Conservation (phyloP, 495 filamentous ascomycete species). For the Geopyxis carbonaria region DNA sequence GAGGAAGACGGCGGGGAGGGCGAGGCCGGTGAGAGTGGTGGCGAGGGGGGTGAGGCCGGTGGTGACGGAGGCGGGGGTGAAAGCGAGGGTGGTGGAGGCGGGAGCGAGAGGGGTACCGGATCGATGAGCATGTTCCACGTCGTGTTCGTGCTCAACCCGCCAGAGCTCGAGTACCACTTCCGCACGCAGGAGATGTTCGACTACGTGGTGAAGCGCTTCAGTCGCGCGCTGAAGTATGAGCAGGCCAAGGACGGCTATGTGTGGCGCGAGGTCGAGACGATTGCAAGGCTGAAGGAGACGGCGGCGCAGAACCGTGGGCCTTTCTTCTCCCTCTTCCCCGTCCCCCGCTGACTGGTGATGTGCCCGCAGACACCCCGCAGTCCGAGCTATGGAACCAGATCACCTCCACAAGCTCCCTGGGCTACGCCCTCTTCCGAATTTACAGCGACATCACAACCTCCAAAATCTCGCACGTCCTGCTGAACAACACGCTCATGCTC, state of each 20-base stretch:
- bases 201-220: conserved; percentile 74
- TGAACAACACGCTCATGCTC: conserved; percentile 44
- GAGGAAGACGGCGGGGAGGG: conserved; percentile 14
- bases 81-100: conserved; percentile 21
- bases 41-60: conserved; percentile 11
- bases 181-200: conserved; percentile 66
- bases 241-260: conserved; percentile 78
- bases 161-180: conserved; percentile 54
- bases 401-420: conserved; percentile 59
- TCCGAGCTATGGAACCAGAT: conserved; percentile 45
- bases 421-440: conserved; percentile 62
- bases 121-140: conserved; percentile 92
- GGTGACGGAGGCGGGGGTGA: conserved; percentile 29
- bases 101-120: conserved; percentile 25
- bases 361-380: conserved; percentile 10
- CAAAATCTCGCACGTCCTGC: conserved; percentile 56
- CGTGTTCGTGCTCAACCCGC: conserved; percentile 74
- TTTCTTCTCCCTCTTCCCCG: conserved; percentile 18
- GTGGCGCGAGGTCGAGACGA: conserved; percentile 65
- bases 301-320: conserved; percentile 54
- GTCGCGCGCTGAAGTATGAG: conserved; percentile 76
- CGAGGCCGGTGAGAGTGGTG: neutral
- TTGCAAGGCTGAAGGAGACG: conserved; percentile 59
- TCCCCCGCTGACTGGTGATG: neutral
- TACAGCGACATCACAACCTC: conserved; percentile 65